phyloP scores from a whole-genome alignment of 345 rosid species.

The Rhodamnia rubescens region DNA sequence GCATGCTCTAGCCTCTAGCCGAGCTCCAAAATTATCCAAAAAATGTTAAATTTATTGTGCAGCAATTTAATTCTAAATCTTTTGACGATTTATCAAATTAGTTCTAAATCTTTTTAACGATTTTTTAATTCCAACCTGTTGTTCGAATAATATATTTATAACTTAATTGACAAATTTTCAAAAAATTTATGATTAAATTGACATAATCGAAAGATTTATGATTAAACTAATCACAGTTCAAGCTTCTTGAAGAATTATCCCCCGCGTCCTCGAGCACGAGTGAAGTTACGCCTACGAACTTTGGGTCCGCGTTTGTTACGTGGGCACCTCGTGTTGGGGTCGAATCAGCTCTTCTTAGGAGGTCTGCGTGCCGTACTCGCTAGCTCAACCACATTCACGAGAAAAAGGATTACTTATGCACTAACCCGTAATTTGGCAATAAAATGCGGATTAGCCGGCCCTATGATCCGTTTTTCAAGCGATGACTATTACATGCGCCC shows the following conservation, averaged over 20 bases:
- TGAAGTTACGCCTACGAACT: not conserved
- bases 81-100: no score
- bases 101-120: no score
- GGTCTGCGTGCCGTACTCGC: not conserved
- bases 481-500: not conserved
- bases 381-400: not conserved
- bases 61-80: no score
- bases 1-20: not conserved
- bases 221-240: no score
- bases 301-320: not conserved
- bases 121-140: no score
- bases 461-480: not conserved
- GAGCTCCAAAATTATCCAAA: not conserved
- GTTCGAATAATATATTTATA: no score
- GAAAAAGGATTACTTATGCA: not conserved
- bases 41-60: no score
- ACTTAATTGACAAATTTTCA: no score
- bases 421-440: not conserved
- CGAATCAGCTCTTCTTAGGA: not conserved
- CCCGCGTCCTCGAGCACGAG: not conserved
- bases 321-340: not conserved
- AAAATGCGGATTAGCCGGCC: not conserved
- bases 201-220: no score
- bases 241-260: no score
- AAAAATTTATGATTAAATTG: no score